Conservation (phyloP, 2,329 filamentous ascomycete species). For the Neopestalotiopsis sp. region DNA sequence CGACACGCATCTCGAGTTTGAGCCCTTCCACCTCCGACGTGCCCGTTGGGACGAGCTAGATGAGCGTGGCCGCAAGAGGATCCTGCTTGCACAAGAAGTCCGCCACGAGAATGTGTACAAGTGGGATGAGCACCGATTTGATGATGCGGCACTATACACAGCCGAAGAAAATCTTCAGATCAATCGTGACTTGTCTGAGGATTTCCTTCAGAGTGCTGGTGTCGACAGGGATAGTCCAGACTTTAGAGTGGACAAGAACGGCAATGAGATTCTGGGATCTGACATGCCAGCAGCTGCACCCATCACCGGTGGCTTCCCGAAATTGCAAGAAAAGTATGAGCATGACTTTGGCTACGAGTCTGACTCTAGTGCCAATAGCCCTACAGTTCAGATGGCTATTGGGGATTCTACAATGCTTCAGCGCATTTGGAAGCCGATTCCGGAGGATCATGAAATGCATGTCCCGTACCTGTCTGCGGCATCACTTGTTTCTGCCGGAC, state of each 20-base stretch:
- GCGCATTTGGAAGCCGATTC: background rate
- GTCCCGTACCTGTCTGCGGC: background rate
- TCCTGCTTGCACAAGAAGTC: conserved; percentile 13
- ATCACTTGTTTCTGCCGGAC: background rate
- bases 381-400: background rate
- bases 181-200: background rate
- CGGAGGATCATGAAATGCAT: background rate
- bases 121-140: background rate
- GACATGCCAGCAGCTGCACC: background rate
- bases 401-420: background rate
- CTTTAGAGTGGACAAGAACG: conserved; percentile 11
- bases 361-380: background rate
- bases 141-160: background rate
- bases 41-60: conserved; percentile 18
- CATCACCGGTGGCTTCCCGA: background rate
- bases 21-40: conserved; percentile 19
- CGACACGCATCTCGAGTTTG: conserved; percentile 33
- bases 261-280: background rate
- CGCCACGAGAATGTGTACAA: conserved; percentile 15
- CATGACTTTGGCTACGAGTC: conserved; percentile 3
- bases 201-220: background rate
- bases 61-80: background rate
- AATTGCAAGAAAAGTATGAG: background rate
- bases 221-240: background rate
- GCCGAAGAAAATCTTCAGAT: background rate